Percentiles rank a stretch among this genome's conserved stretches.
phyloP scores from a whole-genome alignment of 176 grass and related monocot species.

The Pontederia crassipes region DNA sequence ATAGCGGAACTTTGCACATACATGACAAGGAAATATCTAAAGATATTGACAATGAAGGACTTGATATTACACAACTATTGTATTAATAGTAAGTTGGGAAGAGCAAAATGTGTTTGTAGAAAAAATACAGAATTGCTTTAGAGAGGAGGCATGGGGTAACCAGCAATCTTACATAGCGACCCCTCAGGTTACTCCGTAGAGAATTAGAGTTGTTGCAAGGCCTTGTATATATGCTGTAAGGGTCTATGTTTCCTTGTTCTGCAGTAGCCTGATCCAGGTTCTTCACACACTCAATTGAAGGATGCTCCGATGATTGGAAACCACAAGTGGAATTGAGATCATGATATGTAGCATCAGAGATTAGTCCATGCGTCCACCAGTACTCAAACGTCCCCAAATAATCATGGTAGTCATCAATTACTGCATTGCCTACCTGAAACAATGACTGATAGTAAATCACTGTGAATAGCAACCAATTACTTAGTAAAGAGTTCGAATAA shows the following conservation, averaged over 20 bases:
- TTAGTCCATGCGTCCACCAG: constrained; percentile 92
- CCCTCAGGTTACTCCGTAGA: constrained; percentile 50
- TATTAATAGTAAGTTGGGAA: too few species aligned
- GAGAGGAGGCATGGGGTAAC: background rate
- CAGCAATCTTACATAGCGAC: constrained; percentile 60
- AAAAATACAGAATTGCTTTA: too few species aligned
- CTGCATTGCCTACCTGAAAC: constrained; percentile 78
- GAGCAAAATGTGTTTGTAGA: too few species aligned
- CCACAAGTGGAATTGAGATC: constrained; percentile 62
- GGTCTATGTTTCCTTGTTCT: constrained; percentile 91
- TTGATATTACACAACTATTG: too few species aligned
- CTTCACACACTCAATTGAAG: constrained; percentile 73
- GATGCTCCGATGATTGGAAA: constrained; percentile 56
- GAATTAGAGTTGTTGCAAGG: constrained; percentile 67
- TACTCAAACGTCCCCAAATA: constrained; percentile 95
- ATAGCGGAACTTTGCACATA: too few species aligned
- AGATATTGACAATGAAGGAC: too few species aligned
- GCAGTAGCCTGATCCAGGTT: constrained; percentile 55
- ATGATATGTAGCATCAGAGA: constrained; percentile 76
- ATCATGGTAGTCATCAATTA: constrained; percentile 89
- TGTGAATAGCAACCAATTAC: background rate
- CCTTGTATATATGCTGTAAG: constrained; percentile 71
- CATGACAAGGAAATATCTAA: too few species aligned
- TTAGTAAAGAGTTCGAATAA: constrained; percentile 9
- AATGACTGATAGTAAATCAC: background rate